These are phyloP conservation scores for Raddia guianensis DNA, from an alignment of 176 grass and related monocot species.

Conservation along the genomic window DNA sequence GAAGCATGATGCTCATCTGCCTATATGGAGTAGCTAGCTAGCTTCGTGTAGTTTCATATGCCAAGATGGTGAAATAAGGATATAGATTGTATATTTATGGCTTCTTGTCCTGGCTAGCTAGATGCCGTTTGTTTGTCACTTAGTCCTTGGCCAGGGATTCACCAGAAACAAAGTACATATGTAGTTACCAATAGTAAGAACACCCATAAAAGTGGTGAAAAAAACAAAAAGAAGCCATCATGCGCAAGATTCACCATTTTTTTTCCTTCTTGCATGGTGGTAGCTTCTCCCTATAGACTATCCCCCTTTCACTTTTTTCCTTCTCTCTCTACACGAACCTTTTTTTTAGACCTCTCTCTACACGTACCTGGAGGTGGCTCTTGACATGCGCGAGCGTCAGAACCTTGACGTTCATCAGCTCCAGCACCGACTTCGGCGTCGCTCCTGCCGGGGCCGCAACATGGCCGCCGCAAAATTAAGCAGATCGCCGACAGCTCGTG, in stretches of 20 bases:
- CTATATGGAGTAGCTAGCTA: not conserved
- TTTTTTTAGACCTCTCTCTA: not conserved
- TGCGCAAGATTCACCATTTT: constrained; percentile 32
- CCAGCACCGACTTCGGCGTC: constrained; percentile 96
- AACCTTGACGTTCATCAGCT: constrained; percentile 99
- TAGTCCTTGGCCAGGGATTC: constrained; percentile 47
- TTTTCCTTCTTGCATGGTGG: constrained; percentile 36
- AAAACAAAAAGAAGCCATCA: constrained; percentile 44
- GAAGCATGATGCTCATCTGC: not conserved
- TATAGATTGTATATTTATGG: not conserved
- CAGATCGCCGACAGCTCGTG: constrained; percentile 17
- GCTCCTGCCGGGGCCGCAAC: constrained; percentile 57
- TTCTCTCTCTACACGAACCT: constrained; percentile 49
- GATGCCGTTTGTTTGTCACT: constrained; percentile 63
- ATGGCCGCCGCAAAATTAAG: constrained; percentile 2
- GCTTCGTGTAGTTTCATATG: not conserved
- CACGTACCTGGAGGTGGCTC: constrained; percentile 94
- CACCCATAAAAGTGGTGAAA: constrained; percentile 32
- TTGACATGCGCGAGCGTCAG: constrained; percentile 97
- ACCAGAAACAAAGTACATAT: constrained; percentile 41
- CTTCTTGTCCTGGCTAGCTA: constrained; percentile 21
- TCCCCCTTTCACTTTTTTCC: not conserved
- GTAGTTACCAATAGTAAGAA: constrained; percentile 55
- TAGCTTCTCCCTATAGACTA: constrained; percentile 27
- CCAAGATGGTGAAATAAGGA: not conserved